A percentile compares a stretch with the other conserved stretches of the same genome.
Evolutionary conservation across 2,329 filamentous ascomycete species (phyloP).

Genomic region (Neonectria magnoliae): DNA sequence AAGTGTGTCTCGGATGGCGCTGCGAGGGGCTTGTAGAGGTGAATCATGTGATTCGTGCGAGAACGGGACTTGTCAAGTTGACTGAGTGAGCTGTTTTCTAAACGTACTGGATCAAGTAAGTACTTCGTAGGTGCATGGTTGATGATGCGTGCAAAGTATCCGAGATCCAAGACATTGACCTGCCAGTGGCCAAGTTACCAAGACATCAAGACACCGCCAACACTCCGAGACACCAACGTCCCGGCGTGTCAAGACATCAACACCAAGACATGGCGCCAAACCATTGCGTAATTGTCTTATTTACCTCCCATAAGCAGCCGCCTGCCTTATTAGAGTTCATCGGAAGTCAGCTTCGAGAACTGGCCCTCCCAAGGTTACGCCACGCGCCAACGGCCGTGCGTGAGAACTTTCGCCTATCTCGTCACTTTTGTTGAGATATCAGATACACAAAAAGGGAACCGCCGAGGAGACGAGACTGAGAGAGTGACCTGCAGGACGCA

Average conservation of each 20-base stretch:
- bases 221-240: neutral
- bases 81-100: no score
- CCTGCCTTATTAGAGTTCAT: slow-evolving; percentile 18
- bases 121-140: no score
- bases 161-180: no score
- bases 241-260: neutral
- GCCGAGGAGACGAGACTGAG: slow-evolving; percentile 4
- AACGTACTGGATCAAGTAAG: no score
- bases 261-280: neutral
- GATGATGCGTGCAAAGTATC: no score
- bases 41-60: no score
- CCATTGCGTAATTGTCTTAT: slow-evolving; percentile 11
- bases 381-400: slow-evolving; percentile 32
- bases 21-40: neutral
- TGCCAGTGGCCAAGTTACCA: no score
- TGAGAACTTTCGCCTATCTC: slow-evolving; percentile 19
- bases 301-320: slow-evolving; percentile 7
- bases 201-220: neutral
- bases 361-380: slow-evolving; percentile 24
- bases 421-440: slow-evolving; percentile 27
- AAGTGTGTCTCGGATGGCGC: neutral
- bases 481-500: slow-evolving; percentile 17
- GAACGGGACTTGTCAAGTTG: neutral
- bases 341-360: slow-evolving; percentile 13
- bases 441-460: slow-evolving; percentile 26